Evolutionary conservation across 352 stramenopile species (phyloP).

Genomic region (Globisporangium emineosum): DNA sequence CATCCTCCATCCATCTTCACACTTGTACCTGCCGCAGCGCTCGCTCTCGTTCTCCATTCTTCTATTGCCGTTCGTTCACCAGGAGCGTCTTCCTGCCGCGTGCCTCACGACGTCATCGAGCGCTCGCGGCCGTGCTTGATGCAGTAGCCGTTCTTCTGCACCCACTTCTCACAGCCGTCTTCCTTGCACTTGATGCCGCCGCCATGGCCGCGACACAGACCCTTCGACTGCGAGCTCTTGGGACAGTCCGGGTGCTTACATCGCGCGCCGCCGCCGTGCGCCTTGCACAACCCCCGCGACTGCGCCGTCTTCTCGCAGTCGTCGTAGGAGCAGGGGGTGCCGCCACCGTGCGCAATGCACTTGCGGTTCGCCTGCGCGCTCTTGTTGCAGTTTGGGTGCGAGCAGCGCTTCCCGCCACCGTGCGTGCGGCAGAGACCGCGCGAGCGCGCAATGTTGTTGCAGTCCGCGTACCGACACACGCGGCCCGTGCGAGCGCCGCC

Average conservation of each 20-base stretch:
- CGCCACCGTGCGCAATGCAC: constrained; percentile 83
- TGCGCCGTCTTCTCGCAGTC: constrained; percentile 88
- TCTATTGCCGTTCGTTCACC: neutral
- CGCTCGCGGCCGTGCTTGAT: constrained; percentile 85
- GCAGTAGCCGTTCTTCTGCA: constrained; percentile 89
- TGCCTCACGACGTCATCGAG: constrained; percentile 49
- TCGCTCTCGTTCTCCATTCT: neutral
- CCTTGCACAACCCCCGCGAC: constrained; percentile 81
- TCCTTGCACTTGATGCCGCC: constrained; percentile 86
- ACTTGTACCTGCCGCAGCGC: neutral
- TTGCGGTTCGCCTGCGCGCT: constrained; percentile 87
- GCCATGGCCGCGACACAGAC: constrained; percentile 77
- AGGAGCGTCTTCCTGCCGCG: too few relatives aligned
- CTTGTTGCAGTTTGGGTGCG: constrained; percentile 83
- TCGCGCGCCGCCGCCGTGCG: constrained; percentile 73
- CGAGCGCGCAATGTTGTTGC: constrained; percentile 84
- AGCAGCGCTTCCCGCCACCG: constrained; percentile 76
- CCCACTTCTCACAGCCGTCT: constrained; percentile 85
- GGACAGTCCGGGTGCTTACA: constrained; percentile 85
- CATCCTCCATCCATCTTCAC: constrained; percentile 5
- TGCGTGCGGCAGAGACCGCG: constrained; percentile 73
- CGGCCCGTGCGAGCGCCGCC: constrained; percentile 49
- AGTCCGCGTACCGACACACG: constrained; percentile 78
- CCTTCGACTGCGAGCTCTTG: constrained; percentile 84
- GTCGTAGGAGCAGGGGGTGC: constrained; percentile 80